A percentile compares a stretch with the other conserved stretches of the same genome.
These are phyloP conservation scores for Cytospora paraplurivora DNA, from an alignment of 2,329 filamentous ascomycete species.

Conservation along the genomic window DNA sequence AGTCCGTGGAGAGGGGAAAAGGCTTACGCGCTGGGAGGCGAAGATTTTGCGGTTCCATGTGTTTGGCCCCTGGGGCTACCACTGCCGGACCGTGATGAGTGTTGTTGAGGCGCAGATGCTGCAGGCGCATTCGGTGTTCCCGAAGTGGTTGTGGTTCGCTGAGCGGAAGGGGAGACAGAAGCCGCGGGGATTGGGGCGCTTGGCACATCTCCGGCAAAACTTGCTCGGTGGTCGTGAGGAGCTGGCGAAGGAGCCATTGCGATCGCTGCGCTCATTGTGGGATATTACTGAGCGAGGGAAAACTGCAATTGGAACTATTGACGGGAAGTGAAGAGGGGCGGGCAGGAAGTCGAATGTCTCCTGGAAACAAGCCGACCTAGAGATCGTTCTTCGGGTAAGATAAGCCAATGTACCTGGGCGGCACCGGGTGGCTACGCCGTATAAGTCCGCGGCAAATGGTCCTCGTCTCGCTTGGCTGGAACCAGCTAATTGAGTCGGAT, in stretches of 20 bases:
- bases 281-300: slow-evolving; percentile 18
- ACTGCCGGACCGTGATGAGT: slow-evolving; percentile 49
- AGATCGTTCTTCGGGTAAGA: slow-evolving; percentile 25
- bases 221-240: slow-evolving; percentile 61
- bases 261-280: slow-evolving; percentile 67
- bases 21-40: slow-evolving; percentile 63
- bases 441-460: slow-evolving; percentile 18
- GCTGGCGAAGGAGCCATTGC: slow-evolving; percentile 70
- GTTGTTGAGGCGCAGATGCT: slow-evolving; percentile 31
- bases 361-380: slow-evolving; percentile 15
- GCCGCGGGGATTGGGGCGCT: slow-evolving; percentile 37
- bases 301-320: background rate
- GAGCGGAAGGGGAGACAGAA: slow-evolving; percentile 48
- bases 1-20: slow-evolving; percentile 21
- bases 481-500: slow-evolving; percentile 15
- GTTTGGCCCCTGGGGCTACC: slow-evolving; percentile 53
- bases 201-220: slow-evolving; percentile 56
- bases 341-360: slow-evolving; percentile 11
- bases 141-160: slow-evolving; percentile 43
- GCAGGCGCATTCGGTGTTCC: slow-evolving; percentile 47
- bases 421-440: slow-evolving; percentile 26
- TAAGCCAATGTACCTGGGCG: slow-evolving; percentile 26
- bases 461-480: slow-evolving; percentile 26
- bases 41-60: slow-evolving; percentile 51
- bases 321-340: slow-evolving; percentile 6